Conservation (phyloP, 345 rosid species). For the Erysimum cheiranthoides region DNA sequence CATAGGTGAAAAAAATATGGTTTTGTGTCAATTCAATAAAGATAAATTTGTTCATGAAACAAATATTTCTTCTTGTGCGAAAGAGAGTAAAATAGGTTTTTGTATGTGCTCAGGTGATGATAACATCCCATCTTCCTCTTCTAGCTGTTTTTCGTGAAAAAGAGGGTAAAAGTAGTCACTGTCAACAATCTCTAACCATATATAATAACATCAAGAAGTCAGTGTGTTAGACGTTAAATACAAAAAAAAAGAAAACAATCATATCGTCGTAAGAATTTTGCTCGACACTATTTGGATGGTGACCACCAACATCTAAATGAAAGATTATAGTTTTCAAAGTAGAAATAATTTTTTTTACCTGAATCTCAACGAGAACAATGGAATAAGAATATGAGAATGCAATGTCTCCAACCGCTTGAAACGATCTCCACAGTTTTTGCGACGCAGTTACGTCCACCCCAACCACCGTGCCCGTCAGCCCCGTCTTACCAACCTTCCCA, state of each 20-base stretch:
- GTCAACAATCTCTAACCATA: slow-evolving; percentile 13
- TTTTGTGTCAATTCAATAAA: not conserved
- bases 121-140: too few relatives aligned
- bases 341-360: slow-evolving; percentile 50
- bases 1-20: not conserved
- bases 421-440: slow-evolving; percentile 72
- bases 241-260: not conserved
- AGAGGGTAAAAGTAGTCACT: too few relatives aligned
- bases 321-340: not conserved
- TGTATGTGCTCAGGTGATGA: not conserved
- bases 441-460: slow-evolving; percentile 74
- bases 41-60: not conserved
- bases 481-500: slow-evolving; percentile 53
- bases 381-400: slow-evolving; percentile 87
- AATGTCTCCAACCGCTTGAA: slow-evolving; percentile 83
- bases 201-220: not conserved
- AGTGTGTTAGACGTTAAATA: not conserved
- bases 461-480: slow-evolving; percentile 57
- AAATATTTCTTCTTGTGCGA: not conserved
- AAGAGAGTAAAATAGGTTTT: not conserved
- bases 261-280: not conserved
- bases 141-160: too few relatives aligned
- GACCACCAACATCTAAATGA: not conserved
- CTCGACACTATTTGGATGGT: not conserved
- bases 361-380: slow-evolving; percentile 80